Percentiles rank a stretch among this genome's conserved stretches.
These are phyloP conservation scores for Hymenoscyphus repandus DNA, from an alignment of 2,329 filamentous ascomycete species.

Conservation along the genomic window DNA sequence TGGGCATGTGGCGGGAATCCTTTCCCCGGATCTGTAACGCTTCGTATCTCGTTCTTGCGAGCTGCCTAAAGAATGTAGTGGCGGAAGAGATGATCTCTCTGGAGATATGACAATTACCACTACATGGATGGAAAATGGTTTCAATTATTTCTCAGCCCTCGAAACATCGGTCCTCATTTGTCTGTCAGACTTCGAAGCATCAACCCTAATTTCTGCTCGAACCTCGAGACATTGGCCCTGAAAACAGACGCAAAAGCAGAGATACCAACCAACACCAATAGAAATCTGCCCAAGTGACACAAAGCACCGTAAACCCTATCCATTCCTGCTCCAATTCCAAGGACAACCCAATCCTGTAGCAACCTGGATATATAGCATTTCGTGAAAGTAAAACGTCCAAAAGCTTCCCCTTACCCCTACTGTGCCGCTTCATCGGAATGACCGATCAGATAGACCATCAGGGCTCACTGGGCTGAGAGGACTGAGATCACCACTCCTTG, in stretches of 20 bases:
- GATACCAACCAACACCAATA: slow-evolving; percentile 8
- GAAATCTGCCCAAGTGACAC: slow-evolving; percentile 12
- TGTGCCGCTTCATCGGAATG: slow-evolving; percentile 19
- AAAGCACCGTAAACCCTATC: slow-evolving; percentile 11
- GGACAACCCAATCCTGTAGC: slow-evolving; percentile 12
- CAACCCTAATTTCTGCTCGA: slow-evolving; percentile 6
- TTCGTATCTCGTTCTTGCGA: not conserved
- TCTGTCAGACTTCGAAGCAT: slow-evolving; percentile 13
- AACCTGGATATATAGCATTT: slow-evolving; percentile 25
- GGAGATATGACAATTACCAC: not conserved
- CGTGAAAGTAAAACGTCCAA: slow-evolving; percentile 16
- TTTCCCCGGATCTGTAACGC: not conserved
- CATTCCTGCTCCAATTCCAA: slow-evolving; percentile 10
- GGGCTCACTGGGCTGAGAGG: slow-evolving; percentile 53
- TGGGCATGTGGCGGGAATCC: not conserved
- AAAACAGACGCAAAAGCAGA: slow-evolving; percentile 13
- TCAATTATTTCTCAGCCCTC: slow-evolving; percentile 9
- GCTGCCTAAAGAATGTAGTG: not conserved
- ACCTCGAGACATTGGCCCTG: not conserved
- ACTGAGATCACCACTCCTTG: slow-evolving; percentile 74
- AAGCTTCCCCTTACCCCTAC: not conserved
- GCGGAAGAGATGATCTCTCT: too few species aligned
- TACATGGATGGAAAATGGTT: not conserved
- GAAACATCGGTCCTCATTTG: slow-evolving; percentile 16
- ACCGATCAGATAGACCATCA: slow-evolving; percentile 24